A percentile compares a stretch with the other conserved stretches of the same genome.
phyloP scores from a whole-genome alignment of 805 yeast species.

The Pichia ethanolica region DNA sequence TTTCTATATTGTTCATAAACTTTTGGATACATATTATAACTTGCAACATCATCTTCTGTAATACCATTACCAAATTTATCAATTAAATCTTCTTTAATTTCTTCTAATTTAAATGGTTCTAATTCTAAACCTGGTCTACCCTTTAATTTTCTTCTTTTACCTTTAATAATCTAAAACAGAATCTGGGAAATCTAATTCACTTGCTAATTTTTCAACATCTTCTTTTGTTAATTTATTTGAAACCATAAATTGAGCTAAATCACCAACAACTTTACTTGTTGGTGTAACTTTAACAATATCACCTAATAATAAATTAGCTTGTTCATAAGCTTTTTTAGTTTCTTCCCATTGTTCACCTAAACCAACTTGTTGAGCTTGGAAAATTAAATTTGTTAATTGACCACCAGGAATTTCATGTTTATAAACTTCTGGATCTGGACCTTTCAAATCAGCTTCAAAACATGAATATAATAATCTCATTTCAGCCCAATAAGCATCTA shows the following conservation, averaged over 20 bases:
- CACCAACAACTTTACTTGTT: conserved; percentile 99
- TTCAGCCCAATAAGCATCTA: conserved; percentile 97
- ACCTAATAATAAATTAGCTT: conserved; percentile 86
- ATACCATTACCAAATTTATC: conserved; percentile 70
- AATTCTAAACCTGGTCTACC: conserved; percentile 89
- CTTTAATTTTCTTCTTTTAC: conserved; percentile 85
- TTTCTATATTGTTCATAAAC: conserved; percentile 86
- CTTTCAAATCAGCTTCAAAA: conserved; percentile 97
- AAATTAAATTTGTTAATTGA: conserved; percentile 91
- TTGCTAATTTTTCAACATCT: conserved; percentile 83
- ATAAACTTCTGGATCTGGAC: conserved; percentile 99
- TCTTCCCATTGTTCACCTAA: conserved; percentile 94
- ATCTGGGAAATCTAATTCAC: conserved; percentile 94
- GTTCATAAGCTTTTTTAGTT: conserved; percentile 89
- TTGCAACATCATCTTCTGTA: conserved; percentile 85
- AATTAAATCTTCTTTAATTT: conserved; percentile 64
- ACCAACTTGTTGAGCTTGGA: conserved; percentile 99
- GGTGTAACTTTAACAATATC: conserved; percentile 98
- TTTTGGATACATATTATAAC: conserved; percentile 96
- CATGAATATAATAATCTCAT: conserved; percentile 94
- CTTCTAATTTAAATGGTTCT: conserved; percentile 72
- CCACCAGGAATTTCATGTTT: conserved; percentile 99
- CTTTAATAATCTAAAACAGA: conserved; percentile 88
- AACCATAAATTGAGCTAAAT: conserved; percentile 99
- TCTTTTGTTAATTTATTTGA: conserved; percentile 80